phyloP scores from a whole-genome alignment of 345 rosid genomes.

The Eucalyptus curtisii region DNA sequence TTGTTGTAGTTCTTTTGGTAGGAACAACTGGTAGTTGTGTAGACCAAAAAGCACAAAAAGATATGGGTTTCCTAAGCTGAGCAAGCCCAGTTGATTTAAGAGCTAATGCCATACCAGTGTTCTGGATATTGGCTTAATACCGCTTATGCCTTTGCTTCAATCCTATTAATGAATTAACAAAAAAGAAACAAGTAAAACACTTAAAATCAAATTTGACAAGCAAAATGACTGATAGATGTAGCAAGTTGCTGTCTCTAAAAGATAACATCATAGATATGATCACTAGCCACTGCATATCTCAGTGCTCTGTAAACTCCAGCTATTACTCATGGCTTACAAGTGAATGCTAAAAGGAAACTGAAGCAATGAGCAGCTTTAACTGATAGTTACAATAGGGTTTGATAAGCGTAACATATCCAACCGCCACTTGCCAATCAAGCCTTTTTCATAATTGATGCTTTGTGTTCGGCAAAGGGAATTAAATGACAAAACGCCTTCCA shows the following conservation, averaged over 20 bases:
- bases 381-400: not conserved
- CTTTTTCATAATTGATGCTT: not conserved
- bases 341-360: not conserved
- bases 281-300: not conserved
- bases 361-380: not conserved
- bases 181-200: not conserved
- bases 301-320: not conserved
- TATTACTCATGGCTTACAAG: not conserved
- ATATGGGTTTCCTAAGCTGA: not conserved
- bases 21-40: not conserved
- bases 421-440: not conserved
- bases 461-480: not conserved
- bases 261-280: not conserved
- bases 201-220: not conserved
- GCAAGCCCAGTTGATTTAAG: not conserved
- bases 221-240: not conserved
- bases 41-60: not conserved
- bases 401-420: too few relatives aligned
- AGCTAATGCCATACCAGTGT: not conserved
- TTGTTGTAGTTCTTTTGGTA: not conserved
- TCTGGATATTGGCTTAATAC: not conserved
- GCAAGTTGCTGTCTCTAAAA: not conserved
- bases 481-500: not conserved
- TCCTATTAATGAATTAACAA: not conserved
- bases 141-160: not conserved